Conservation (phyloP, 1,284 basidiomycete genomes). For the Inonotus obliquus region DNA sequence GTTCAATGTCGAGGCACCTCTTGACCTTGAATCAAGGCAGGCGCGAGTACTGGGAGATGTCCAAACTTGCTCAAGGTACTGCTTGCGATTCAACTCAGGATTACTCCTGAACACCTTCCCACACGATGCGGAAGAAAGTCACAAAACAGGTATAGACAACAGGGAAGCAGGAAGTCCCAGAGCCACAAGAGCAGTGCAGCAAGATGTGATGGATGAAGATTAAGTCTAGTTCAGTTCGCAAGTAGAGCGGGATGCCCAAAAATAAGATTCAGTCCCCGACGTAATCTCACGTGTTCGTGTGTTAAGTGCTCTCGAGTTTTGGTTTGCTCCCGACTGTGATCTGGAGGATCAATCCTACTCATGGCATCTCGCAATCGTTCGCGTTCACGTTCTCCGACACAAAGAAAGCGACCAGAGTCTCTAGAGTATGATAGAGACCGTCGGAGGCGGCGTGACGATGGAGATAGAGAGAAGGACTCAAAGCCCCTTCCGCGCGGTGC, state of each 20-base stretch:
- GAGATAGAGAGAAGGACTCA: not conserved
- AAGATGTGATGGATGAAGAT: not conserved
- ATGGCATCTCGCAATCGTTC: slow-evolving; percentile 1
- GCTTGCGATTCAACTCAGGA: not conserved
- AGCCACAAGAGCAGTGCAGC: not conserved
- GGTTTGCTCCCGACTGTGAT: no score
- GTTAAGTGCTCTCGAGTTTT: no score
- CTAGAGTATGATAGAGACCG: not conserved
- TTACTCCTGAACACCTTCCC: not conserved
- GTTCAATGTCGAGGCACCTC: not conserved
- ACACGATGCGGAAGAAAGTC: not conserved
- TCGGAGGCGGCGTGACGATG: not conserved
- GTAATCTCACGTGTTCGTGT: no score
- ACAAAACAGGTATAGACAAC: not conserved
- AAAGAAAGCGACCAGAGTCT: not conserved
- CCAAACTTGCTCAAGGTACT: not conserved
- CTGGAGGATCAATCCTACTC: not conserved
- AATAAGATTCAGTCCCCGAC: not conserved
- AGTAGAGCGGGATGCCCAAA: no score
- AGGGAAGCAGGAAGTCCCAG: not conserved
- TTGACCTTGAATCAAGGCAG: not conserved
- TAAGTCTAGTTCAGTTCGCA: no score
- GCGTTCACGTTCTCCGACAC: not conserved
- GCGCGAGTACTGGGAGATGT: not conserved
- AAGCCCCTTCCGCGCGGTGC: slow-evolving; percentile 42